These are phyloP conservation scores for Calocera viscosa DNA, from an alignment of 768 basidiomycete genomes.

Conservation along the genomic window DNA sequence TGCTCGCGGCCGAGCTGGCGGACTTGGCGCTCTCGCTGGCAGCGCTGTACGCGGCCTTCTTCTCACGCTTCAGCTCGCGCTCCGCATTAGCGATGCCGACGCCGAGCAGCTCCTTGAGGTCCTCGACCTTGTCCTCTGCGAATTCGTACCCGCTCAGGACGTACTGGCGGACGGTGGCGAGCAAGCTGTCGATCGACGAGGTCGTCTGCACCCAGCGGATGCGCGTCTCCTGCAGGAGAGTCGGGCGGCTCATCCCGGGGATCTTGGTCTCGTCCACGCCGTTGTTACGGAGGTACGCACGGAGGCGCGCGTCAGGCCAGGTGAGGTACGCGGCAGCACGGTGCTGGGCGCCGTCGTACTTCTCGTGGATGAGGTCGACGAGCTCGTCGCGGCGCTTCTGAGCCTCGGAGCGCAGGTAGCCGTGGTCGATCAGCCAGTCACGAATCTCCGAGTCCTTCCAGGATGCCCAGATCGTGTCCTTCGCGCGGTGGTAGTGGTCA, in stretches of 20 bases:
- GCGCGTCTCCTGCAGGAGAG: slow-evolving; percentile 46
- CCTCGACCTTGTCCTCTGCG: slow-evolving; percentile 62
- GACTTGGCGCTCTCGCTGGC: slow-evolving; percentile 2
- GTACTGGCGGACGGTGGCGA: slow-evolving; percentile 50
- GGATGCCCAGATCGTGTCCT: slow-evolving; percentile 46
- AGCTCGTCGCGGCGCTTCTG: slow-evolving; percentile 61
- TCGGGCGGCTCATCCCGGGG: slow-evolving; percentile 43
- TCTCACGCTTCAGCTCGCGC: not conserved
- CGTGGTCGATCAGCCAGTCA: slow-evolving; percentile 61
- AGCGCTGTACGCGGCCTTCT: not conserved
- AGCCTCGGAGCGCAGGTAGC: slow-evolving; percentile 46
- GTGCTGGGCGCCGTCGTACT: slow-evolving; percentile 42
- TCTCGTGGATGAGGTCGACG: slow-evolving; percentile 54
- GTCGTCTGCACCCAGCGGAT: slow-evolving; percentile 58
- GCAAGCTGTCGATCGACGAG: slow-evolving; percentile 43
- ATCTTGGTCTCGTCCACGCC: slow-evolving; percentile 54
- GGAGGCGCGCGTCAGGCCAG: slow-evolving; percentile 89
- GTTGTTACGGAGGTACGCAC: slow-evolving; percentile 72
- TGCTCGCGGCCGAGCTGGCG: not conserved
- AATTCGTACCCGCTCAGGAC: slow-evolving; percentile 55
- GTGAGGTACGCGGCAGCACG: slow-evolving; percentile 54
- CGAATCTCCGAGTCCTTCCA: slow-evolving; percentile 68
- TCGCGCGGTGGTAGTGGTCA: slow-evolving; percentile 52
- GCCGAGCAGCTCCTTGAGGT: slow-evolving; percentile 28
- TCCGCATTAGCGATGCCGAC: slow-evolving; percentile 25